Conservation (phyloP, 1,139 yeast genomes). For the Casaregolazyma suthepensis region DNA sequence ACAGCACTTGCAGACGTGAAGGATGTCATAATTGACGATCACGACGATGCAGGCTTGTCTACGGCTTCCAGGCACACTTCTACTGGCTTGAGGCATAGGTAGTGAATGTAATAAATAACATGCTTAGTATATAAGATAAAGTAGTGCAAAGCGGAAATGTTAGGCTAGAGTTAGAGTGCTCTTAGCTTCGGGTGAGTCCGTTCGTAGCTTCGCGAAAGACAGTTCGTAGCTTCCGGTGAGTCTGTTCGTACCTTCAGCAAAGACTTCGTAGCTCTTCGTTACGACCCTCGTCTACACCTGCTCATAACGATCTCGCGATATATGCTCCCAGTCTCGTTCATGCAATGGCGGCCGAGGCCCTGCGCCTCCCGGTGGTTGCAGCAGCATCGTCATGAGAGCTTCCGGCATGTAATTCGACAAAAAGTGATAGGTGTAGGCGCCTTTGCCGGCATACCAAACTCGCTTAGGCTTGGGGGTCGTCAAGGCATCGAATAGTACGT, state of each 20-base stretch:
- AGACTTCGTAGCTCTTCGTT: no score
- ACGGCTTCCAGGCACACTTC: background rate
- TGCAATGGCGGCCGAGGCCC: slow-evolving; percentile 11
- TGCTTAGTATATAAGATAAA: background rate
- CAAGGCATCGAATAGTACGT: slow-evolving; percentile 34
- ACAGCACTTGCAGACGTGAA: background rate
- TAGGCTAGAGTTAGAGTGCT: background rate
- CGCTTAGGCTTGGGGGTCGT: slow-evolving; percentile 28
- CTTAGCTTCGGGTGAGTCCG: no score
- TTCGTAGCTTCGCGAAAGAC: no score
- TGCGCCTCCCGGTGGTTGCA: slow-evolving; percentile 22
- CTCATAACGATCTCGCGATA: background rate
- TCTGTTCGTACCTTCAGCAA: no score
- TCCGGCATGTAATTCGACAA: slow-evolving; percentile 33
- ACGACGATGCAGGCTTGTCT: background rate
- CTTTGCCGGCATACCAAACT: slow-evolving; percentile 36
- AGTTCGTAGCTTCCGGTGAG: no score
- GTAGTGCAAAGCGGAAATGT: no score
- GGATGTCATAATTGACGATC: background rate
- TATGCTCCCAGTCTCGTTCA: slow-evolving; percentile 23
- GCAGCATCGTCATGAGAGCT: slow-evolving; percentile 30
- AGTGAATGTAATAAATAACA: background rate
- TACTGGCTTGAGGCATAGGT: background rate
- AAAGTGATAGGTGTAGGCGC: slow-evolving; percentile 33
- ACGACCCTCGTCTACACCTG: no score